Base-by-base conservation (phyloP, 1,284 basidiomycete species). In the Termitomyces sp. region DNA sequence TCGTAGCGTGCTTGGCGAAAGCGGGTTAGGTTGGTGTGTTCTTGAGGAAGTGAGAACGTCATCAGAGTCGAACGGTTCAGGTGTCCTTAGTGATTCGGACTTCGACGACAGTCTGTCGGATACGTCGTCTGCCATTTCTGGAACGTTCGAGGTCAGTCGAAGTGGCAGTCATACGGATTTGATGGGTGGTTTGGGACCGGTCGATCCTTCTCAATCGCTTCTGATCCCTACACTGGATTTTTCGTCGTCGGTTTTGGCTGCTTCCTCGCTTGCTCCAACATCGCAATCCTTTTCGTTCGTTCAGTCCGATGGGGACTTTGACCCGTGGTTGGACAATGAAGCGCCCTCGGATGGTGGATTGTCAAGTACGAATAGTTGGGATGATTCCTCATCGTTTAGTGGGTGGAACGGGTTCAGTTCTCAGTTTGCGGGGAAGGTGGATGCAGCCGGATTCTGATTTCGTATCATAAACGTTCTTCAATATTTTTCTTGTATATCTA, bases 201-300 rank as follows among this genome's bases (percentile, higher is more conserved):
- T 70, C 4, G 81, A 84, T 63, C 79, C 82, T 1, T 67, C 82
- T 1, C 70, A 74, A 33, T 84, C 82, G 1, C 76, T 90, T 57
- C 69, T 89, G 10, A 67, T 90, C 13, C 88, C 88, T 1, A 86
- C 82, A 0, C 74, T 90, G 53, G 86, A 90, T 65, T 78, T 89
- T 60, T 86, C 85, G 0, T 69, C 71, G 1, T 61, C 67, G 2
- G 68, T 65, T 53, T 62, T 57, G 55, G 63, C 54, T 57, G 38
- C 64, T 44, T 40, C 57, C 46, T 44, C 58, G 53, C 55, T 52
- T 53, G 43, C 53, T 58, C 58, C 30, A n/a, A 53, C 61, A 3
- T 39, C 60, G 13, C 50, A 52, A 38, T 33, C 53, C 30, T 53
- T 52, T 30, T 51, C 57, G 4, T 58, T 57, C 8, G 52, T 65